These are phyloP conservation scores for Cymbopogon citratus DNA, from an alignment of 176 grass and related monocot genomes.

Conservation along the genomic window DNA sequence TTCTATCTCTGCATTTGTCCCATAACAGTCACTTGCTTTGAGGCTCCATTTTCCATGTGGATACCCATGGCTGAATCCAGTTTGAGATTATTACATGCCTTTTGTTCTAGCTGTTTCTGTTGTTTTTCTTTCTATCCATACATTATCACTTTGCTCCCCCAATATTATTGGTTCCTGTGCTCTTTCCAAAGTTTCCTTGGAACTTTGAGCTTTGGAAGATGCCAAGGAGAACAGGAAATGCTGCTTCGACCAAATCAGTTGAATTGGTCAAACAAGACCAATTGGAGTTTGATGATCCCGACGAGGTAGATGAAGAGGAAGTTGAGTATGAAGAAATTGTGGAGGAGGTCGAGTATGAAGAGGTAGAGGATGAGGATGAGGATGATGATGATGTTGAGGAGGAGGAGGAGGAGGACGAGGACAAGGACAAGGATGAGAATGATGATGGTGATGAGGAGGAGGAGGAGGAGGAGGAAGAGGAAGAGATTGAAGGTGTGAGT, in stretches of 20 bases:
- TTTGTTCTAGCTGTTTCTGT: slow-evolving; percentile 41
- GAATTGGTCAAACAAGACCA: slow-evolving; percentile 28
- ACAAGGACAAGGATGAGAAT: slow-evolving; percentile 46
- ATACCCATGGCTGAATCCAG: slow-evolving; percentile 42
- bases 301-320: slow-evolving; percentile 65
- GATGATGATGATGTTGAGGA: slow-evolving; percentile 8
- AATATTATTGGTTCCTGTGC: slow-evolving; percentile 48
- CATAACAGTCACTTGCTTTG: slow-evolving; percentile 18
- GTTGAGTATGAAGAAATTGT: slow-evolving; percentile 66
- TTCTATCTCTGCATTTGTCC: slow-evolving; percentile 17
- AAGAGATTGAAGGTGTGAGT: slow-evolving; percentile 28
- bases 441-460: slow-evolving; percentile 36
- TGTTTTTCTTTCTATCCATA: slow-evolving; percentile 53
- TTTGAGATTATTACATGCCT: slow-evolving; percentile 41
- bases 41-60: slow-evolving; percentile 24
- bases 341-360: slow-evolving; percentile 58
- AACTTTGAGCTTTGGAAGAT: slow-evolving; percentile 63
- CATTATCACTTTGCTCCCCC: slow-evolving; percentile 47
- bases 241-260: slow-evolving; percentile 30
- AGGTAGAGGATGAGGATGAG: slow-evolving; percentile 44
- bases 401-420: slow-evolving; percentile 51
- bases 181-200: slow-evolving; percentile 62
- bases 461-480: slow-evolving; percentile 27
- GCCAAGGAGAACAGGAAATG: slow-evolving; percentile 52
- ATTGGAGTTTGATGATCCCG: slow-evolving; percentile 41